Evolutionary conservation across 495 filamentous ascomycete species (phyloP), one percentile per base, ranked within the genome.

Genomic region (Tuber melanosporum): DNA sequence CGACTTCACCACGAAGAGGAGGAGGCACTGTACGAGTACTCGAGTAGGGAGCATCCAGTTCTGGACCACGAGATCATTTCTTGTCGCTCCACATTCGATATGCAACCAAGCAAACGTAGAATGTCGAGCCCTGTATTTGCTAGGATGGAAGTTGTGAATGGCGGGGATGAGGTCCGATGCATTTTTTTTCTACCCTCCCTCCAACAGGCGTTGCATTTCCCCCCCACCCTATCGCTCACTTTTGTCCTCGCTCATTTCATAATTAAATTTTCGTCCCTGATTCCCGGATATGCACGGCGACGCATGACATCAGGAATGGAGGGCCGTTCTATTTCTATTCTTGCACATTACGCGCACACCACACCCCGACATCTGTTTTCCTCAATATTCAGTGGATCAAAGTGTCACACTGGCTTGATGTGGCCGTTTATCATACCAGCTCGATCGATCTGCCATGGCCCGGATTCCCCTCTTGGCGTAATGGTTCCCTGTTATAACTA

Each of bases 231-330:
- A 43, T 43, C 70, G 70, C 57, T 78, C 52, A 73, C 71, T 69
- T 1, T 62, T 71, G n/a, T 14, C 26, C 12, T 36, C 26, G 57
- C 57, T 14, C 57, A 66, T 66, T 66, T 17, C n/a, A 66, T 66
- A 36, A 66, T 62, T 41, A 41, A 41, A 41, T 41, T 41, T 26
- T 62, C 71, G 78, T 80, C 73, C 76, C 78, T 80, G 78, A 73
- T 71, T 80, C 76, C 76, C 76, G 76, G 76, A 76, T 75, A 74
- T 74, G 78, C 71, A 44, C 71, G 73, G 76, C 71, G 72, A 57
- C 73, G 78, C 78, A 80, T 80, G 77, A 80, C 77, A 80, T 80
- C 78, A 80, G 78, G 52, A 76, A 32, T 71, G 72, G 75, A 69
- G 71, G 46, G 73, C 44, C 71, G 71, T 47, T 77, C 75, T n/a